Evolutionary conservation across 2,329 filamentous ascomycete genomes (phyloP), one percentile per base, ranked within the genome.

Genomic region (Epichloe aotearoae): DNA sequence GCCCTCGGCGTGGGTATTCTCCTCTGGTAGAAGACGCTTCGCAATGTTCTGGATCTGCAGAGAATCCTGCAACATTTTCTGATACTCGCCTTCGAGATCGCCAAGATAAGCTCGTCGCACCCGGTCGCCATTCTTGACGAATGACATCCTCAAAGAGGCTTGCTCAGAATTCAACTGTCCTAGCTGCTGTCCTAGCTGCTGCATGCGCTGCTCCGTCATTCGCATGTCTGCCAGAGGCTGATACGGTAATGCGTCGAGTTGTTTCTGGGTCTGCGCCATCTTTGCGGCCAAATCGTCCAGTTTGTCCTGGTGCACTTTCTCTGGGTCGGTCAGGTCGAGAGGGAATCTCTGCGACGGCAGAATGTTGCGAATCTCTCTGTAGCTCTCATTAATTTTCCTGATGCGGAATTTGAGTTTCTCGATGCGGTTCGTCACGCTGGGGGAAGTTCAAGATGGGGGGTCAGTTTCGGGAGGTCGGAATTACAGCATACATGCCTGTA

Each of bases 361-460:
- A 30, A 30, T 30, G 3, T 10, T 10, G 3, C 8, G 8, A 30
- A 30, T 10, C 3, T 30, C 3, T 8, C 8, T 30, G 8, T 3
- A 1, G 0, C 1, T 10, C 3, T 30, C 26, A 4, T 11, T 4
- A 1, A 3, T 4, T 4, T 4, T 30, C 1, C 8, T 10, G 8
- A 30, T 30, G 8, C 26, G 26, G 8, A 8, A 30, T 3, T 10
- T 10, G 26, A 30, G 26, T 30, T 30, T 4, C 8, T 11, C 26
- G 26, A 11, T 30, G 8, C 26, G 26, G 10, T 30, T 30, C 26
- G 26, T 30, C 26, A 30, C 10, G 10, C 26, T 30, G 26, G 26
- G 26, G 26, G 26, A 30, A 30, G 26, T 11, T 30, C 26, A 30
- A 30, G 26, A 30, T 30, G 26, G 26, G 26, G 26, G 10, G 26